Evolutionary conservation across 2,329 filamentous ascomycete species (phyloP).

Genomic region (Endoconidiophora laricicola): DNA sequence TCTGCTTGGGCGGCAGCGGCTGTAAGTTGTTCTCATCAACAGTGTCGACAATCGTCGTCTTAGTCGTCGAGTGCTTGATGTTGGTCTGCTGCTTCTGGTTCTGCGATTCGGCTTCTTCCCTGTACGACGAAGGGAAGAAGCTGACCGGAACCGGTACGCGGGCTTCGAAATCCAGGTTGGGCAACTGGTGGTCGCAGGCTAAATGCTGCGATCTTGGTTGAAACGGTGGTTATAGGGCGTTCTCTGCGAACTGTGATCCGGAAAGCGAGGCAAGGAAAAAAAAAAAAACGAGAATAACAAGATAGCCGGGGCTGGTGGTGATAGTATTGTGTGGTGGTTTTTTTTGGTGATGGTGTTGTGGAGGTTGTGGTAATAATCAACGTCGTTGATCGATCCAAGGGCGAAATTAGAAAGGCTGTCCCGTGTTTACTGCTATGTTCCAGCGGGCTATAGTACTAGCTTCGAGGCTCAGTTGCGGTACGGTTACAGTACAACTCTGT

Average conservation of each 20-base stretch:
- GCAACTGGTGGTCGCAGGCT: slow-evolving; percentile 37
- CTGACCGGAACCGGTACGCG: slow-evolving; percentile 98
- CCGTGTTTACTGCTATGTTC: no score
- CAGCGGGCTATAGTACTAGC: no score
- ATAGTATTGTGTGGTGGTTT: background rate
- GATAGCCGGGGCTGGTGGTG: background rate
- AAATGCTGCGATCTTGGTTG: background rate
- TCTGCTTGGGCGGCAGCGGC: slow-evolving; percentile 11
- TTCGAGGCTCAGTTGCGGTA: no score
- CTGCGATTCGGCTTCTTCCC: slow-evolving; percentile 26
- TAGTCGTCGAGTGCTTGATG: slow-evolving; percentile 20
- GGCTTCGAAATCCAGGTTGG: slow-evolving; percentile 99
- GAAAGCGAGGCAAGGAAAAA: background rate
- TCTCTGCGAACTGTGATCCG: background rate
- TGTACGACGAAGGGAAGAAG: slow-evolving; percentile 98
- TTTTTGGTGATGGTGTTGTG: background rate
- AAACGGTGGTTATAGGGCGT: background rate
- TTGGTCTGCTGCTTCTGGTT: slow-evolving; percentile 17
- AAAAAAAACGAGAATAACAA: background rate
- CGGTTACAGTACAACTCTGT: no score
- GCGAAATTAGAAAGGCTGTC: no score
- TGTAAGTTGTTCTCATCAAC: slow-evolving; percentile 68
- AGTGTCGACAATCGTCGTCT: slow-evolving; percentile 13
- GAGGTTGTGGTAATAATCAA: no score
- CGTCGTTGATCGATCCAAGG: no score